These are phyloP conservation scores for Eucalyptus brandiana DNA, from an alignment of 345 rosid species.

Conservation along the genomic window DNA sequence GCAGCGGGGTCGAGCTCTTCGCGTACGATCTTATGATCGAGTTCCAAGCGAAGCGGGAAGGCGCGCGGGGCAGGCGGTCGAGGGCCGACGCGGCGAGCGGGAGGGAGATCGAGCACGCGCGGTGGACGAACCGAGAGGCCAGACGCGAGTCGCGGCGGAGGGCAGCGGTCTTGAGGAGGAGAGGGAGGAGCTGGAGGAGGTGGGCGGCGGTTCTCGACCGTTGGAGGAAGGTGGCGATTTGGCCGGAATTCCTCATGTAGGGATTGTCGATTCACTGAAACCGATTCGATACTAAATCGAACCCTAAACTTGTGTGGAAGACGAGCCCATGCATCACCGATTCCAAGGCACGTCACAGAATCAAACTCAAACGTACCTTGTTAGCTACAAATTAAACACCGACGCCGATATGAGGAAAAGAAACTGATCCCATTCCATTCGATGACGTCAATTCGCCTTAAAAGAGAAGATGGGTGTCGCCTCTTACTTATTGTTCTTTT, in stretches of 20 bases:
- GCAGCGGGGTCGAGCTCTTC: background rate
- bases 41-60: constrained; percentile 15
- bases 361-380: no score
- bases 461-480: no score
- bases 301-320: no score
- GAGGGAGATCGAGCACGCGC: constrained; percentile 1
- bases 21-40: constrained; percentile 3
- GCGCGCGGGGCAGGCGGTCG: background rate
- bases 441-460: no score
- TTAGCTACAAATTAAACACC: no score
- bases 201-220: background rate
- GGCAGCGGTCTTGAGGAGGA: constrained; percentile 4
- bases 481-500: no score
- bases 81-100: constrained; percentile 1
- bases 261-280: no score
- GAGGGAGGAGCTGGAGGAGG: constrained; percentile 10
- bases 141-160: background rate
- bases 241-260: constrained; percentile 15
- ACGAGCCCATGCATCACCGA: no score
- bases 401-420: no score
- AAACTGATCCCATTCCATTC: no score
- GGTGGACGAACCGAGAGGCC: constrained; percentile 5
- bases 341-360: no score
- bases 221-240: background rate
- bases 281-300: no score